A percentile compares a stretch with the other conserved stretches of the same genome.
phyloP scores from a whole-genome alignment of 225 moss, liverwort and hornwort species.

The Antitrichia curtipendula region DNA sequence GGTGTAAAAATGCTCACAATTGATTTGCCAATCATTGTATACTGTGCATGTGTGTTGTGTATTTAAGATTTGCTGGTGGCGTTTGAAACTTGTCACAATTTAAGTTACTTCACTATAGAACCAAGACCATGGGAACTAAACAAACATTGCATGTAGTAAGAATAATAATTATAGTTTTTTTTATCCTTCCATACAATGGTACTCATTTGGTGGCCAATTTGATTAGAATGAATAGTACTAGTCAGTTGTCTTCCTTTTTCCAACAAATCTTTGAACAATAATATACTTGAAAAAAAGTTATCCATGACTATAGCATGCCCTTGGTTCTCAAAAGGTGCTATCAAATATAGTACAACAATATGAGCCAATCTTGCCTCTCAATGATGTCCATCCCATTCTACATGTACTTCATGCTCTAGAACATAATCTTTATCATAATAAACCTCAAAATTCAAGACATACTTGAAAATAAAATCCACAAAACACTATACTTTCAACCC shows the following conservation, averaged over 20 bases:
- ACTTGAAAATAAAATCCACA: neutral
- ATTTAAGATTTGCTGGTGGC: no score
- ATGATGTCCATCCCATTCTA: accelerated
- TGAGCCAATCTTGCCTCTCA: accelerated
- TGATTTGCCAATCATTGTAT: no score
- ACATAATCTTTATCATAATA: accelerated
- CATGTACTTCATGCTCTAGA: accelerated
- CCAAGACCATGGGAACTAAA: no score
- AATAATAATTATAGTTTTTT: no score
- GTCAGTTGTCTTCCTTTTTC: neutral
- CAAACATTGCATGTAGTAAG: no score
- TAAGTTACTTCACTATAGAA: no score
- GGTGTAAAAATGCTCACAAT: no score
- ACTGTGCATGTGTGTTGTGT: no score
- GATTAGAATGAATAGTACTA: accelerated
- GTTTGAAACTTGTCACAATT: no score
- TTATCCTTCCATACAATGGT: neutral
- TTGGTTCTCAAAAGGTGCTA: neutral
- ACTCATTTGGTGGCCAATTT: accelerated
- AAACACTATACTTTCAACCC: neutral
- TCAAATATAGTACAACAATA: accelerated
- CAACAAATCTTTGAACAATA: neutral
- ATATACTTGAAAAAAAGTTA: neutral
- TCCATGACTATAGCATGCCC: accelerated
- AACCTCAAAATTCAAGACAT: neutral